phyloP scores from a whole-genome alignment of 306 rosid species.

The Lagenaria siceraria region DNA sequence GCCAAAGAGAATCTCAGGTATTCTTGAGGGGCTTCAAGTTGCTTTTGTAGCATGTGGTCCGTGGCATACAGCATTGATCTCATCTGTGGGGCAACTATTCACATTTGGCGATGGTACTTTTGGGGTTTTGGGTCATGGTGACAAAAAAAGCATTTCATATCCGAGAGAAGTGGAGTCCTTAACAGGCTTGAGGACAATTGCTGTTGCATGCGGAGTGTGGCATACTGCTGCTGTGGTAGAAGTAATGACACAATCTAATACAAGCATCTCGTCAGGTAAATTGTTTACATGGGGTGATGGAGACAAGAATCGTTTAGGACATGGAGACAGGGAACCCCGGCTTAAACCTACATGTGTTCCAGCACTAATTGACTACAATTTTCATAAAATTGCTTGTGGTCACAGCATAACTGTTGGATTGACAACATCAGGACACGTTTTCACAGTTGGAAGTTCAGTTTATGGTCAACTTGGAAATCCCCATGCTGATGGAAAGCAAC shows the following conservation, averaged over 20 bases:
- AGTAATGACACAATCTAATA: constrained; percentile 76
- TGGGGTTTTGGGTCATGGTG: constrained; percentile 96
- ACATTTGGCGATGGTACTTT: constrained; percentile 98
- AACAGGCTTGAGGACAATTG: constrained; percentile 89
- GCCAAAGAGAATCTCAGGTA: constrained; percentile 78
- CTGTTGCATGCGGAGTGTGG: constrained; percentile 99
- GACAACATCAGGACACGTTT: constrained; percentile 74
- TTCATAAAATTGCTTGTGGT: constrained; percentile 90
- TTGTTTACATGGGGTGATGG: constrained; percentile 99
- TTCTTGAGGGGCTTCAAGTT: constrained; percentile 88
- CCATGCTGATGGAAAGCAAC: constrained; percentile 74
- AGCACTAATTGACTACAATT: constrained; percentile 67
- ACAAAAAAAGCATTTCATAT: constrained; percentile 49
- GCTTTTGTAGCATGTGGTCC: constrained; percentile 94
- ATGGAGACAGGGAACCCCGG: constrained; percentile 81
- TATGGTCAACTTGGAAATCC: constrained; percentile 88
- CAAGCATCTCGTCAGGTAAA: constrained; percentile 85
- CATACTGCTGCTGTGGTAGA: constrained; percentile 98
- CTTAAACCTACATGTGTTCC: constrained; percentile 93
- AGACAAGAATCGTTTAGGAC: constrained; percentile 96
- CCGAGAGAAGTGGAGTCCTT: constrained; percentile 96
- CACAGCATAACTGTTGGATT: constrained; percentile 85
- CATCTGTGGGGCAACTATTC: constrained; percentile 86
- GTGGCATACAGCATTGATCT: constrained; percentile 96
- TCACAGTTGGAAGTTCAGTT: constrained; percentile 87